Base-by-base conservation (phyloP, 495 filamentous ascomycete species). In the Trichoderma parareesei region DNA sequence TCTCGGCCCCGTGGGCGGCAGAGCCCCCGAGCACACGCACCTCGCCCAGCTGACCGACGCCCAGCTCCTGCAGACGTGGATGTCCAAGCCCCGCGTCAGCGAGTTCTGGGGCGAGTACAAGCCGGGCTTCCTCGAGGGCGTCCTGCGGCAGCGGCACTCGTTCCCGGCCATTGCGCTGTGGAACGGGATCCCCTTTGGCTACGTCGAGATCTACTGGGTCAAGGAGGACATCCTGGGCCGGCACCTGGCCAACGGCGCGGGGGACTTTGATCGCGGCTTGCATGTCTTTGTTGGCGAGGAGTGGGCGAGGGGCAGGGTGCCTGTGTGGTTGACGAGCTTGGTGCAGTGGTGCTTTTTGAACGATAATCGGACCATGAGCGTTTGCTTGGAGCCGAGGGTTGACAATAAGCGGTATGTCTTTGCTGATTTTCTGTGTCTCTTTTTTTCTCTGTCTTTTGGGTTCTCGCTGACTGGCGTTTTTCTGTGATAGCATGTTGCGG, bases 171-270 rank as follows among this genome's bases (percentile, higher is more conserved):
- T 98, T 68, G 94, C 91, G 40, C 87, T 89, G 77, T 98, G 93
- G 92, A 91, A 96, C 63, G 93, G 91, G 3, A 89, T 93, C 65
- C 94, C 94, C 0, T 98, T 98, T 75, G 94, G 94, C 0, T 98
- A 95, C 69, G 96, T 98, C 71, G 95, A 98, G 78, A 84, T 98
- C 46, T 98, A 98, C 77, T 98, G 95, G 95, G 93, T 94, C 2
- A 96, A 96, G 69, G 94, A 98, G 72, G 95, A 98, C 71, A 75
- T 76, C 2, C 71, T 98, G 33, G 91, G 90, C 0, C 80, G 80
- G 38, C 76, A 88, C 61, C 71, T 93, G 40, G 83, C 82, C 0
- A 76, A 76, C 42, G 77, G 77, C 5, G 84, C 86, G 2, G 84
- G 84, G 35, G 87, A 95, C 69, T 97, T 90, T 73, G 95, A 97